Conservation (phyloP, 495 filamentous ascomycete species). For the Xanthoparmelia taractica region DNA sequence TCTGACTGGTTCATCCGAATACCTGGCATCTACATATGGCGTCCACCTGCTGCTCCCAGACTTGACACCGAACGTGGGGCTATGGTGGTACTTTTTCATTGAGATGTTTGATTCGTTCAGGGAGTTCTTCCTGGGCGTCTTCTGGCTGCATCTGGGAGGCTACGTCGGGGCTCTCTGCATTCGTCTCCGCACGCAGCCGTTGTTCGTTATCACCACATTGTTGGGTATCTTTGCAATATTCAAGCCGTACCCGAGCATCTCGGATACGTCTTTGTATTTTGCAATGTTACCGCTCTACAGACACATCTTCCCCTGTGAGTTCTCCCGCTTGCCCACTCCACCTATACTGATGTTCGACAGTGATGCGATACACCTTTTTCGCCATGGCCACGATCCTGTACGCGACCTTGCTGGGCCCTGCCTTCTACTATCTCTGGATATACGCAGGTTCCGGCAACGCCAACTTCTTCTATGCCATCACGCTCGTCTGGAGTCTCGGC, state of each 20-base stretch:
- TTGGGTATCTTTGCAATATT: slow-evolving; percentile 86
- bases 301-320: slow-evolving; percentile 83
- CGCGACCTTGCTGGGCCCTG: slow-evolving; percentile 78
- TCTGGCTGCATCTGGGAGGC: slow-evolving; percentile 87
- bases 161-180: slow-evolving; percentile 82
- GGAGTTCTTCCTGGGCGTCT: slow-evolving; percentile 92
- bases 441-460: slow-evolving; percentile 97
- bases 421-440: slow-evolving; percentile 97
- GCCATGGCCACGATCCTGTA: slow-evolving; percentile 75
- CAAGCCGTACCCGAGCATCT: slow-evolving; percentile 90
- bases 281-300: slow-evolving; percentile 78
- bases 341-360: slow-evolving; percentile 32
- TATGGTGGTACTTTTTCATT: slow-evolving; percentile 99
- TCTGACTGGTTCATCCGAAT: slow-evolving; percentile 76
- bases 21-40: slow-evolving; percentile 81
- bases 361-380: slow-evolving; percentile 92
- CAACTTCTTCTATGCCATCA: slow-evolving; percentile 99
- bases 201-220: slow-evolving; percentile 74
- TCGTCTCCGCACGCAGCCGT: slow-evolving; percentile 70
- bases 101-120: slow-evolving; percentile 99
- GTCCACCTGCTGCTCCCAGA: slow-evolving; percentile 87
- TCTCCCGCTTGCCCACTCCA: not conserved
- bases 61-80: slow-evolving; percentile 85
- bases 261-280: slow-evolving; percentile 76
- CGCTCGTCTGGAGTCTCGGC: slow-evolving; percentile 90